Evolutionary conservation across 352 stramenopile species (phyloP), one percentile per base, ranked within the genome.

Genomic region (Phytophthora cryptogea): DNA sequence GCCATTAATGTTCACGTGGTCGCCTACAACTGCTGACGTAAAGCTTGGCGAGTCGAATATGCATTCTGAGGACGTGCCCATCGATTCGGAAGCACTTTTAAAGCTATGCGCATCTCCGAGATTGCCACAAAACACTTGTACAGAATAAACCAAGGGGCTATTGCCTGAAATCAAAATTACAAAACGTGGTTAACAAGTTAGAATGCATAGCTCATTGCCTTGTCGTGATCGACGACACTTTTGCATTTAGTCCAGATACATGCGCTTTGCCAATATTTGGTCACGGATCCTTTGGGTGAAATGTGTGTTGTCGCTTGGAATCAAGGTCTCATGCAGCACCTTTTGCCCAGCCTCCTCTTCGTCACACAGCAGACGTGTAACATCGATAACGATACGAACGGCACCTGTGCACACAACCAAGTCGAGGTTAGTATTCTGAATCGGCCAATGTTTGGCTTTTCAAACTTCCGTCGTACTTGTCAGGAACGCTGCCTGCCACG

Each of bases 401-500:
- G 54, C 54, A 45, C 60, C 66, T 74, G n/a, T 8, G n/a, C 43
- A 41, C 31, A 1, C 8, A 46, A 49, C 10, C 11, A 61, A 33
- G 31, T 42, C 35, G 8, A 50, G 51, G 32, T 40, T 14, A 40
- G 35, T 40, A 13, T 2, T 23, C 4, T 40, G 35, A 40, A 40
- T 40, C 14, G 14, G 8, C 14, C 32, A 37, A 13, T 8, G 3
- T 3, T n/a, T 37, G 32, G 14, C 35, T 13, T 40, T 17, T 14
- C 5, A 14, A 40, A 40, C 35, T 40, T 13, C 7, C 40, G 13
- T 11, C 70, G 43, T 70, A 90, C 85, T 94, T 17, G 85, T 92
- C 31, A 90, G 66, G 44, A 94, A 94, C 0, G 85, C 83, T 3
- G 71, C 83, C 10, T 86, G 54, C 85, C 85, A 94, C 4, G 30